A percentile compares a stretch with the other conserved stretches of the same genome.
Evolutionary conservation across 1,284 basidiomycete species (phyloP).

Genomic region (Porodaedalea pini): DNA sequence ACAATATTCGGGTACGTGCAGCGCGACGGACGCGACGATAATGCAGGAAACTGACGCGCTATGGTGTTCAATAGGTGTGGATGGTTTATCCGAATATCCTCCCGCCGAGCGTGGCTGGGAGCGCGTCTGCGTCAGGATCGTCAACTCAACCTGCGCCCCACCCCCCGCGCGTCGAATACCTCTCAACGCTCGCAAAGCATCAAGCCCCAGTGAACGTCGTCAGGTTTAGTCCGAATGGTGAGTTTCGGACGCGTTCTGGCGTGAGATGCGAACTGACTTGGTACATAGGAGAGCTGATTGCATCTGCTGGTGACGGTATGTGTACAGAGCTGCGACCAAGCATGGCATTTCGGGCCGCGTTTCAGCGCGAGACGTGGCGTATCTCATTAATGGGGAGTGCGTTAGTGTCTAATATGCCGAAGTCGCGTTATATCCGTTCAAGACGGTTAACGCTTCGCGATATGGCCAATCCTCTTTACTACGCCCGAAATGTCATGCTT

Average conservation of each 20-base stretch:
- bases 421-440: background rate
- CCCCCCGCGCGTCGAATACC: constrained; percentile 92
- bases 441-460: background rate
- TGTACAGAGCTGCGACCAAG: constrained; percentile 15
- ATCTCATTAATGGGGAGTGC: background rate
- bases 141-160: constrained; percentile 46
- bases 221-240: constrained; percentile 91
- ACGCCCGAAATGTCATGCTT: background rate
- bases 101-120: constrained; percentile 59
- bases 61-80: constrained; percentile 65
- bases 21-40: background rate
- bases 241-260: constrained; percentile 28
- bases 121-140: constrained; percentile 38
- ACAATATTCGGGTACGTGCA: constrained; percentile 83
- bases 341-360: too few relatives aligned
- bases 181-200: constrained; percentile 90
- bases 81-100: constrained; percentile 89
- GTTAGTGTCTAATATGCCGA: too few relatives aligned
- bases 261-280: constrained; percentile 1
- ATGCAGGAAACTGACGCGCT: background rate
- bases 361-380: background rate
- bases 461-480: background rate
- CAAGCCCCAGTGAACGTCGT: constrained; percentile 96
- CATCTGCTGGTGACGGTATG: constrained; percentile 92
- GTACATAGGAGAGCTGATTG: constrained; percentile 74